A percentile compares a stretch with the other conserved stretches of the same genome.
These are phyloP conservation scores for Carex myosuroides DNA, from an alignment of 176 grass and related monocot species.

Conservation along the genomic window DNA sequence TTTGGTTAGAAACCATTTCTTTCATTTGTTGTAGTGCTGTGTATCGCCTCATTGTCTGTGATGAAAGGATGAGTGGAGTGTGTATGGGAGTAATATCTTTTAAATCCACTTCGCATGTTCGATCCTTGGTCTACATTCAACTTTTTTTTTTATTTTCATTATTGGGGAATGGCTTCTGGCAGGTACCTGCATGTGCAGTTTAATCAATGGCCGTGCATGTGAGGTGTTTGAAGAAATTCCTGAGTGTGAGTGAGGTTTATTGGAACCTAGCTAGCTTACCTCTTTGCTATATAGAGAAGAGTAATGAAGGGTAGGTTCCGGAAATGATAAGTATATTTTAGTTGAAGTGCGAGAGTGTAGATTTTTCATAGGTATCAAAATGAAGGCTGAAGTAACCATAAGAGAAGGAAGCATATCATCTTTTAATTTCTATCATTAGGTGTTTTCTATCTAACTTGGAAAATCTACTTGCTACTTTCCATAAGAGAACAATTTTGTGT, in stretches of 20 bases:
- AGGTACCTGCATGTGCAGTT: background rate
- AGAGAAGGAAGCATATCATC: too few species aligned
- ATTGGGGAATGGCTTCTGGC: background rate
- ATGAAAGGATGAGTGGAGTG: background rate
- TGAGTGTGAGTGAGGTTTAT: background rate
- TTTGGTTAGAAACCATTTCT: background rate
- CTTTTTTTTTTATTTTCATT: background rate
- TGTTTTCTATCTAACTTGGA: background rate
- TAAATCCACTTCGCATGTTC: background rate
- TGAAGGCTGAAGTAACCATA: too few species aligned
- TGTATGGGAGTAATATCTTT: background rate
- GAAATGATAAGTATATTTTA: background rate
- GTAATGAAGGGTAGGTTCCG: background rate
- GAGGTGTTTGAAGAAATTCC: background rate
- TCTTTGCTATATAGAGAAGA: background rate
- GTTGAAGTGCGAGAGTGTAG: too few species aligned
- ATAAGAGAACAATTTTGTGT: background rate
- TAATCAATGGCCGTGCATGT: background rate
- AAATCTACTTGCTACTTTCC: background rate
- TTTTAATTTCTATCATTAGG: too few species aligned
- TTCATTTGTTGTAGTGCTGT: background rate
- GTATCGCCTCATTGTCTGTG: background rate
- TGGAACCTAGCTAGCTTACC: background rate
- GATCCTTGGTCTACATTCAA: background rate
- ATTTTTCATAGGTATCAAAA: too few species aligned